A percentile compares a stretch with the other conserved stretches of the same genome.
Conservation (phyloP, 208 protist genomes). For the Trypanosoma scelopori region DNA sequence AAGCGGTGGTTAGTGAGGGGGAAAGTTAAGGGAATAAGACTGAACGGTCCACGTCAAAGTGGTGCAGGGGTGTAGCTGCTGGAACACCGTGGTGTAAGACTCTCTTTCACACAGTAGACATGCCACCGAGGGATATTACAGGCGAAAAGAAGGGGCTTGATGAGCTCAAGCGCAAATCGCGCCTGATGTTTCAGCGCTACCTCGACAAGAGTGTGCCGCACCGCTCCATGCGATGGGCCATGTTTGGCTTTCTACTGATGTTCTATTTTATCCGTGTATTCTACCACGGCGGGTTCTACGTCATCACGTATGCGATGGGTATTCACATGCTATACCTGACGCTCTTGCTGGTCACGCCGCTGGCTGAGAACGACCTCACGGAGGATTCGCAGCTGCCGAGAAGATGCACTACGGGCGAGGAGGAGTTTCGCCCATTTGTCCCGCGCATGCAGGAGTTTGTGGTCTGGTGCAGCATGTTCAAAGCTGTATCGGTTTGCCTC, state of each 20-base stretch:
- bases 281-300: slow-evolving; percentile 90
- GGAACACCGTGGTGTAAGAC: too few species aligned
- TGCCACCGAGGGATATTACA: slow-evolving; percentile 34
- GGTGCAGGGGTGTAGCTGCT: too few species aligned
- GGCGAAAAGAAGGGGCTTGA: slow-evolving; percentile 15
- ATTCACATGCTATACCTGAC: slow-evolving; percentile 97
- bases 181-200: slow-evolving; percentile 48
- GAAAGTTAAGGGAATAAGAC: too few species aligned
- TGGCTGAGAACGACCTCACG: slow-evolving; percentile 74
- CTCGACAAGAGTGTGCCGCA: slow-evolving; percentile 77
- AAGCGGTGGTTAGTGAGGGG: too few species aligned
- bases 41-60: too few species aligned
- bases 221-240: slow-evolving; percentile 60
- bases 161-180: slow-evolving; percentile 22
- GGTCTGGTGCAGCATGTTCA: slow-evolving; percentile 93
- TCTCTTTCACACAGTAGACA: not conserved
- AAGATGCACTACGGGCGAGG: slow-evolving; percentile 32
- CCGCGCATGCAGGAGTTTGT: slow-evolving; percentile 96
- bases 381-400: slow-evolving; percentile 61
- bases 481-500: slow-evolving; percentile 83
- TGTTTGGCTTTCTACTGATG: slow-evolving; percentile 66
- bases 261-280: slow-evolving; percentile 80
- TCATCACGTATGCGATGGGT: slow-evolving; percentile 95
- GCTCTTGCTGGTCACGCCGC: slow-evolving; percentile 95
- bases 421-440: slow-evolving; percentile 95